Evolutionary conservation across 371 early-diverging fungal species (phyloP).

Genomic region (Haplosporangium sp.): DNA sequence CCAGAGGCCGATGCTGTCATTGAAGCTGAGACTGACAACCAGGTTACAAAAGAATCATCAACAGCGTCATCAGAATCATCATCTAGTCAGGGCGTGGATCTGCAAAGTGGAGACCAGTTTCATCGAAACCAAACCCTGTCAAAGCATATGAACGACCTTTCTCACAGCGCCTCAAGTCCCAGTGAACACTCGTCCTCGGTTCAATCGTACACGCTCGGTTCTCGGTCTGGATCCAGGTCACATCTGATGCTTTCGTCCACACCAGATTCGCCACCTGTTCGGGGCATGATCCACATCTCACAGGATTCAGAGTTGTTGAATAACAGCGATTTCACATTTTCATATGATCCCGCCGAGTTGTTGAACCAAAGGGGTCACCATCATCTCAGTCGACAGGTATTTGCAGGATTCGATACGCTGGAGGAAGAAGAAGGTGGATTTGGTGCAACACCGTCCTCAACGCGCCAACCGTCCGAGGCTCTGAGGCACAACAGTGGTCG

Average conservation of each 20-base stretch:
- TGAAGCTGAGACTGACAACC: no score
- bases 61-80: neutral
- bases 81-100: slow-evolving; percentile 17
- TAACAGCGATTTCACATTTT: slow-evolving; percentile 50
- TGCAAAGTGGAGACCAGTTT: slow-evolving; percentile 24
- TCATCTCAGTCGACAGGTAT: slow-evolving; percentile 12
- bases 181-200: slow-evolving; percentile 21
- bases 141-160: slow-evolving; percentile 10
- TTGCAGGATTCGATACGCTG: slow-evolving; percentile 25
- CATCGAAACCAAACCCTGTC: slow-evolving; percentile 17
- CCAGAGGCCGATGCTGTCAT: neutral
- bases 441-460: slow-evolving; percentile 14
- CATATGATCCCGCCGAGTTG: slow-evolving; percentile 46
- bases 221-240: slow-evolving; percentile 35
- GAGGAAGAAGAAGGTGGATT: slow-evolving; percentile 36
- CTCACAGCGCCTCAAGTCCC: slow-evolving; percentile 8
- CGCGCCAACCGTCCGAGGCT: slow-evolving; percentile 3
- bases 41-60: no score
- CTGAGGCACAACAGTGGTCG: neutral
- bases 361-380: slow-evolving; percentile 32
- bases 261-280: slow-evolving; percentile 42
- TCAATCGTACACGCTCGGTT: slow-evolving; percentile 26
- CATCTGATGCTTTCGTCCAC: slow-evolving; percentile 26
- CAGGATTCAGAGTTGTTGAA: slow-evolving; percentile 49
- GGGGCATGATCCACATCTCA: slow-evolving; percentile 36